Evolutionary conservation across 176 grass and related monocot species (phyloP).

Genomic region (Rhynchospora breviuscula): DNA sequence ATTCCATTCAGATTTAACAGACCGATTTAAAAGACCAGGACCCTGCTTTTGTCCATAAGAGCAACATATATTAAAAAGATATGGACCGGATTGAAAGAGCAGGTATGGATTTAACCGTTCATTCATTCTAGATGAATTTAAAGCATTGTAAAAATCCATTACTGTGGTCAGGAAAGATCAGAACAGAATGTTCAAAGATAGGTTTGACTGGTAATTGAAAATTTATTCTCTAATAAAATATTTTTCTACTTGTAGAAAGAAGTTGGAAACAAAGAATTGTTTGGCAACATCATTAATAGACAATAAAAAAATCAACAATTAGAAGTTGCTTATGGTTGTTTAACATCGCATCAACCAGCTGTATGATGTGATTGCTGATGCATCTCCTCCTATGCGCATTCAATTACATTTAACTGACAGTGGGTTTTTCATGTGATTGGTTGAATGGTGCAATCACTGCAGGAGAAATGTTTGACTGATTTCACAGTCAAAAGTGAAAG

Average conservation of each 20-base stretch:
- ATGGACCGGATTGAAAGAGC: no score
- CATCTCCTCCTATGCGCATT: neutral
- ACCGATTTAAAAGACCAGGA: no score
- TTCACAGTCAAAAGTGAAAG: neutral
- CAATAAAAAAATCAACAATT: neutral
- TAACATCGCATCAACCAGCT: slow-evolving; percentile 21
- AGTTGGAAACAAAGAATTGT: neutral
- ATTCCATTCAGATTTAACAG: no score
- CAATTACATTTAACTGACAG: slow-evolving; percentile 12
- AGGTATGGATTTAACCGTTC: no score
- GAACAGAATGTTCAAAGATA: slow-evolving; percentile 11
- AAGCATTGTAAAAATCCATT: neutral
- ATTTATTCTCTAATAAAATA: neutral
- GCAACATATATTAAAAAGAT: no score
- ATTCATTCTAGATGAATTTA: neutral
- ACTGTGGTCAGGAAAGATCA: neutral
- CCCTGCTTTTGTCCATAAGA: no score
- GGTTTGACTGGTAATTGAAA: neutral
- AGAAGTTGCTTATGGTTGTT: neutral
- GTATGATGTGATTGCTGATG: slow-evolving; percentile 15
- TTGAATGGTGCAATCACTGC: slow-evolving; percentile 2
- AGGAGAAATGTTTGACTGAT: slow-evolving; percentile 21
- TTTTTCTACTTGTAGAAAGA: slow-evolving; percentile 10
- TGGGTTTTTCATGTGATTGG: slow-evolving; percentile 5
- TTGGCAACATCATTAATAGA: neutral